Percentiles rank a stretch among this genome's conserved stretches.
Conservation (phyloP, 2,329 filamentous ascomycete genomes). For the Drechslerella dactyloides region DNA sequence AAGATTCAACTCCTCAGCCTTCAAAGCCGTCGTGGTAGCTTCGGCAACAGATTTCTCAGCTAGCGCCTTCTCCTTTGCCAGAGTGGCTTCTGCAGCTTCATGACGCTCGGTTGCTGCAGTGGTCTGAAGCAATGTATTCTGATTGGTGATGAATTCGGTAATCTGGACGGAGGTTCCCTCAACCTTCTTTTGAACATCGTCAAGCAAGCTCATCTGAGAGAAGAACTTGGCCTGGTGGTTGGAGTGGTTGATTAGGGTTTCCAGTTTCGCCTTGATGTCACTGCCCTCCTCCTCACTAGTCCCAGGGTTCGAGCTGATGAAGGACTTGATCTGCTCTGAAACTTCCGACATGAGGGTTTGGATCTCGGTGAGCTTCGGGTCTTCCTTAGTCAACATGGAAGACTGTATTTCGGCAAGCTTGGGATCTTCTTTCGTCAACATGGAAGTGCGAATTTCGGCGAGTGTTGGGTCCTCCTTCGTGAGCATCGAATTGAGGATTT, state of each 20-base stretch:
- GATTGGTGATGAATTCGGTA: conserved; percentile 77
- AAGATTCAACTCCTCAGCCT: conserved; percentile 63
- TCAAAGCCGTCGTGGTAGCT: conserved; percentile 56
- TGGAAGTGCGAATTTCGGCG: conserved; percentile 25
- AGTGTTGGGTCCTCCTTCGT: conserved; percentile 36
- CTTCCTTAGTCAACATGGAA: conserved; percentile 41
- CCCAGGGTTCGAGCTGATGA: not conserved
- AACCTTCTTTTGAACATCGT: conserved; percentile 87
- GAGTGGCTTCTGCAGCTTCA: conserved; percentile 74
- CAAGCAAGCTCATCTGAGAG: conserved; percentile 78
- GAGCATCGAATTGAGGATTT: conserved; percentile 30
- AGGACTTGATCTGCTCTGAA: conserved; percentile 35
- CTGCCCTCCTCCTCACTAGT: conserved; percentile 53
- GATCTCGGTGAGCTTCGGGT: conserved; percentile 27
- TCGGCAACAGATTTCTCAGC: conserved; percentile 70
- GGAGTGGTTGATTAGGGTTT: conserved; percentile 69
- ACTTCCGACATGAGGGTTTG: conserved; percentile 19
- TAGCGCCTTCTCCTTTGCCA: conserved; percentile 78
- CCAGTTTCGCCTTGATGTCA: conserved; percentile 57
- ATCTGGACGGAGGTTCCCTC: conserved; percentile 83
- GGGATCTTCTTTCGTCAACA: conserved; percentile 37
- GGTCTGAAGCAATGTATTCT: conserved; percentile 62
- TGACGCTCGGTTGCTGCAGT: conserved; percentile 53
- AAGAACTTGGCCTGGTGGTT: conserved; percentile 72
- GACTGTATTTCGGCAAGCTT: conserved; percentile 29